phyloP scores from a whole-genome alignment of 257 asterid genomes.

The Striga asiatica region DNA sequence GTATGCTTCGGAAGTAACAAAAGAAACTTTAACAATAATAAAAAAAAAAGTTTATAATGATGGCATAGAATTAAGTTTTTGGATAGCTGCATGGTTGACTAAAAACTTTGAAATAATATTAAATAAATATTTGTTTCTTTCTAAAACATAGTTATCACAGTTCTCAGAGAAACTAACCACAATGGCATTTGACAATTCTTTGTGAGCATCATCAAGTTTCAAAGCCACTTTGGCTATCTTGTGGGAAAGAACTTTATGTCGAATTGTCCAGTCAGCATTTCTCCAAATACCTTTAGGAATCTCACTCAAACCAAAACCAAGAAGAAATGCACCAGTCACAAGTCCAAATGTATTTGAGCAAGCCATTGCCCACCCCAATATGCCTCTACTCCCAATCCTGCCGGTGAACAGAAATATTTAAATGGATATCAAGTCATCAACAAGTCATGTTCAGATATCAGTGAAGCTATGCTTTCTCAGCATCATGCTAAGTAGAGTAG shows the following conservation, averaged over 20 bases:
- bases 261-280: slow-evolving; percentile 93
- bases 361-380: slow-evolving; percentile 93
- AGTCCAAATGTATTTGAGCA: slow-evolving; percentile 99
- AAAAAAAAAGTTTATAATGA: too few relatives aligned
- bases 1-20: neutral
- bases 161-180: slow-evolving; percentile 59
- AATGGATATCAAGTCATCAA: slow-evolving; percentile 7
- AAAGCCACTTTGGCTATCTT: slow-evolving; percentile 87
- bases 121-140: neutral
- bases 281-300: slow-evolving; percentile 90
- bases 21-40: too few relatives aligned
- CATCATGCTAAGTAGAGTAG: slow-evolving; percentile 1
- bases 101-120: too few relatives aligned
- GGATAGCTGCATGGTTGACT: neutral
- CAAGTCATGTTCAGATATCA: slow-evolving; percentile 4
- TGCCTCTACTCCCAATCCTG: slow-evolving; percentile 57
- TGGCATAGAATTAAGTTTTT: neutral
- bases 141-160: neutral
- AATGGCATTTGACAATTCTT: slow-evolving; percentile 82
- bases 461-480: neutral
- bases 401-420: slow-evolving; percentile 17
- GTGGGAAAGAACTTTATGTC: slow-evolving; percentile 93
- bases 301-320: slow-evolving; percentile 97
- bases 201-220: slow-evolving; percentile 98
- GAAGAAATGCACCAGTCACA: slow-evolving; percentile 98